These are phyloP conservation scores for Nepenthes mirabilis DNA, from an alignment of 148 eudicot species.

Conservation along the genomic window DNA sequence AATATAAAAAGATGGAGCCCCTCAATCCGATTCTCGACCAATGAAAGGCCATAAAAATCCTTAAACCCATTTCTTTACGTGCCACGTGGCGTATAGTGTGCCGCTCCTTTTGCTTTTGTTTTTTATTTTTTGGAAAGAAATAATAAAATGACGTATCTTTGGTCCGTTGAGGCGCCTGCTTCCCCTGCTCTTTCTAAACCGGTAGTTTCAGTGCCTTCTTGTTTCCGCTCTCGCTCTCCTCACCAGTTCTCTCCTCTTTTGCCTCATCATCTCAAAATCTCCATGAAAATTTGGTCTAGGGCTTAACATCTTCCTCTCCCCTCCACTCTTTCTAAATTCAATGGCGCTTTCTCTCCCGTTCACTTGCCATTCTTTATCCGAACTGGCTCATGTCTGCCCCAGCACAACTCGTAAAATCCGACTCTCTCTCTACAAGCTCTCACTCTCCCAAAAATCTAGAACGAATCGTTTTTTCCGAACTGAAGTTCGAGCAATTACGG, in stretches of 20 bases:
- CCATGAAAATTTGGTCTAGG: conserved; percentile 8
- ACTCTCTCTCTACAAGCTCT: conserved; percentile 12
- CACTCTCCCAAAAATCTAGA: conserved; percentile 7
- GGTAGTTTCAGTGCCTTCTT: background rate
- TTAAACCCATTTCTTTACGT: conserved; percentile 11
- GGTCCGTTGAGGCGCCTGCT: too few species aligned
- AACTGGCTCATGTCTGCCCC: conserved; percentile 20
- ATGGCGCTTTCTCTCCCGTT: conserved; percentile 33
- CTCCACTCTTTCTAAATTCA: background rate
- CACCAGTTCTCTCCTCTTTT: background rate
- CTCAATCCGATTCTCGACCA: conserved; percentile 8
- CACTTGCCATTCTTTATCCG: conserved; percentile 7
- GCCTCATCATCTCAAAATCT: background rate
- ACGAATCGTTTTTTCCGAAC: background rate
- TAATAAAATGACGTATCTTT: background rate
- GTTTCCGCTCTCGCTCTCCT: background rate
- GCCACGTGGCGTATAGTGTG: conserved; percentile 21
- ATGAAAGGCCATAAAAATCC: conserved; percentile 16
- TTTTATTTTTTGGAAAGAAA: background rate
- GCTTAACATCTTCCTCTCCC: background rate
- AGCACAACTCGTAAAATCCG: conserved; percentile 10
- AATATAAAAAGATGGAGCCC: too few species aligned
- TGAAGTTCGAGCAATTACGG: conserved; percentile 28
- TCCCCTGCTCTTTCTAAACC: too few species aligned
- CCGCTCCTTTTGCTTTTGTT: conserved; percentile 11